Evolutionary conservation across 495 filamentous ascomycete species (phyloP).

Genomic region (Usnea hakonensis): DNA sequence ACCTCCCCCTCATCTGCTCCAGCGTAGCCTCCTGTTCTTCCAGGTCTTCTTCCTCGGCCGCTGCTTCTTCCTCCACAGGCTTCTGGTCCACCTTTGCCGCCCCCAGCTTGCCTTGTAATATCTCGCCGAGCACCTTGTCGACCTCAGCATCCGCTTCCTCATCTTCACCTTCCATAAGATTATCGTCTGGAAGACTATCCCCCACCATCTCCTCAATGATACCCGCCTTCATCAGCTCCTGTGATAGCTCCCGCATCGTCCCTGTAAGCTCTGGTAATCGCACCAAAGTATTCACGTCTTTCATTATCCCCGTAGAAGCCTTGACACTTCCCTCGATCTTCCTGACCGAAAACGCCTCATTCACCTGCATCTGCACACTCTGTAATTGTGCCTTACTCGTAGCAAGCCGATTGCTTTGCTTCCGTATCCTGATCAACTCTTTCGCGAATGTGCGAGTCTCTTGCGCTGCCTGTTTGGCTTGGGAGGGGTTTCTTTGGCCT

Average conservation of each 20-base stretch:
- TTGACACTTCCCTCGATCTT: slow-evolving; percentile 93
- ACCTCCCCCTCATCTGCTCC: slow-evolving; percentile 82
- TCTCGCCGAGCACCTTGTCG: slow-evolving; percentile 88
- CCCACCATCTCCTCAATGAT: slow-evolving; percentile 97
- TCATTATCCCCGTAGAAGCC: slow-evolving; percentile 87
- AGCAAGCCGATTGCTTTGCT: slow-evolving; percentile 60
- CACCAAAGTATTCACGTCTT: slow-evolving; percentile 84
- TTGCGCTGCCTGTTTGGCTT: slow-evolving; percentile 62
- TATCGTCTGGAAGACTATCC: slow-evolving; percentile 69
- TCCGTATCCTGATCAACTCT: slow-evolving; percentile 77
- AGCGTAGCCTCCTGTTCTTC: slow-evolving; percentile 81
- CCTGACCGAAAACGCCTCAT: slow-evolving; percentile 88
- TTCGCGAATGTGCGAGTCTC: slow-evolving; percentile 82
- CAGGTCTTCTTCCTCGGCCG: slow-evolving; percentile 55
- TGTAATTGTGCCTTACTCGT: slow-evolving; percentile 88
- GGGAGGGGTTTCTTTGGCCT: slow-evolving; percentile 65
- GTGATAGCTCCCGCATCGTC: slow-evolving; percentile 83
- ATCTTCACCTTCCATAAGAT: slow-evolving; percentile 68
- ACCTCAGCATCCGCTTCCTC: slow-evolving; percentile 87
- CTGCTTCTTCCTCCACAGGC: slow-evolving; percentile 51
- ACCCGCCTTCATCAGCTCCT: slow-evolving; percentile 85
- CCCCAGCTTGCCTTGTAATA: slow-evolving; percentile 72
- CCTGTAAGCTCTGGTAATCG: slow-evolving; percentile 76
- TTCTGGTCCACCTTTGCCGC: slow-evolving; percentile 48
- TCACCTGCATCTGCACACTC: slow-evolving; percentile 96